A percentile compares a stretch with the other conserved stretches of the same genome.
phyloP scores from a whole-genome alignment of 2,329 filamentous ascomycete species.

The Helotiales sp. region DNA sequence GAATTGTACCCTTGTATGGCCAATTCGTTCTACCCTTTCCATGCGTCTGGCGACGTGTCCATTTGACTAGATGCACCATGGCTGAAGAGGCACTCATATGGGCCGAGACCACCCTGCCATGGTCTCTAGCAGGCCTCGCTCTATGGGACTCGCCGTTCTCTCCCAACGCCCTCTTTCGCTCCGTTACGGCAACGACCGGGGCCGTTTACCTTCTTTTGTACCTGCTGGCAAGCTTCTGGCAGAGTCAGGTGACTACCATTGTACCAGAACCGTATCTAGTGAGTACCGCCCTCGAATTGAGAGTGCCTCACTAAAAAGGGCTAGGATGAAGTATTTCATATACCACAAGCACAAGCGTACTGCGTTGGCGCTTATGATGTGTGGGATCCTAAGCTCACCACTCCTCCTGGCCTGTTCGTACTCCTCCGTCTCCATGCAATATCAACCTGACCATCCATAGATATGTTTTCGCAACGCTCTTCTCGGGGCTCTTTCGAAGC shows the following conservation, averaged over 20 bases:
- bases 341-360: slow-evolving; percentile 88
- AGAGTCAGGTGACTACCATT: slow-evolving; percentile 28
- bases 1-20: neutral
- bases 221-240: slow-evolving; percentile 23
- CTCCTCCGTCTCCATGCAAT: neutral
- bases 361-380: slow-evolving; percentile 70
- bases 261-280: slow-evolving; percentile 33
- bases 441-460: slow-evolving; percentile 31
- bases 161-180: neutral
- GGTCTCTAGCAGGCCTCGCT: neutral
- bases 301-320: neutral
- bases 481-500: slow-evolving; percentile 35
- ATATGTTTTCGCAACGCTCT: slow-evolving; percentile 48
- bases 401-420: slow-evolving; percentile 79
- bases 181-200: neutral
- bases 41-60: neutral
- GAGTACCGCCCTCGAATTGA: neutral
- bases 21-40: neutral
- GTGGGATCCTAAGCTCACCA: slow-evolving; percentile 98
- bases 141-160: neutral
- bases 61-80: neutral
- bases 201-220: neutral
- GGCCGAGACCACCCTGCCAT: neutral
- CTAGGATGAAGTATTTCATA: slow-evolving; percentile 85
- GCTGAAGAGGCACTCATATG: neutral